Evolutionary conservation across 2,329 filamentous ascomycete genomes (phyloP).

Genomic region (Ramularia collo-cygni): DNA sequence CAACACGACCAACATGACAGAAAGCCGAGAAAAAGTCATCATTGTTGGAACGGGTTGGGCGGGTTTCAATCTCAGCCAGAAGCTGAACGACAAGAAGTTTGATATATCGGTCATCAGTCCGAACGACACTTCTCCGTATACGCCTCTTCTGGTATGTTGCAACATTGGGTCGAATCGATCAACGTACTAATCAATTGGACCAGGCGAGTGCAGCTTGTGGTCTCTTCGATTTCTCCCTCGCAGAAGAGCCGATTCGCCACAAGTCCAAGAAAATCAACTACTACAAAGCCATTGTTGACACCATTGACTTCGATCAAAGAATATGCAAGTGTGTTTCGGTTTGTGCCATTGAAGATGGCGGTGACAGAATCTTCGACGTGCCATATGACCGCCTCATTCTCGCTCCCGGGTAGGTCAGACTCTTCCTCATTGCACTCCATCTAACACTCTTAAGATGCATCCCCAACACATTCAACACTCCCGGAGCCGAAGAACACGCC

Average conservation of each 20-base stretch:
- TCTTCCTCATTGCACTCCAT: not conserved
- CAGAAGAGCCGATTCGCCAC: slow-evolving; percentile 39
- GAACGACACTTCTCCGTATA: slow-evolving; percentile 37
- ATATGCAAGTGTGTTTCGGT: slow-evolving; percentile 31
- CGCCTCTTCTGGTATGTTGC: slow-evolving; percentile 32
- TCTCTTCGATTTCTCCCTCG: slow-evolving; percentile 40
- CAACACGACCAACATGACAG: not conserved
- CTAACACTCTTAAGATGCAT: slow-evolving; percentile 7
- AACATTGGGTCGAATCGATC: no score
- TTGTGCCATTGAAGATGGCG: slow-evolving; percentile 24
- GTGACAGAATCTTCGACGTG: slow-evolving; percentile 31
- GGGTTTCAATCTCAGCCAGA: slow-evolving; percentile 34
- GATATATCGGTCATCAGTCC: slow-evolving; percentile 38
- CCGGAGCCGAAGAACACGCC: slow-evolving; percentile 16
- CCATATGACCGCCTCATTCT: slow-evolving; percentile 37
- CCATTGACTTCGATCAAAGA: slow-evolving; percentile 33
- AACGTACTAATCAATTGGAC: no score
- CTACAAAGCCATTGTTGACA: slow-evolving; percentile 29
- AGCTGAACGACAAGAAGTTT: slow-evolving; percentile 32
- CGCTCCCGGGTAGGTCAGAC: slow-evolving; percentile 33
- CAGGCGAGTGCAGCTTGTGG: slow-evolving; percentile 38
- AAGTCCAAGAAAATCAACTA: slow-evolving; percentile 26
- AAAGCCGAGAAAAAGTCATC: slow-evolving; percentile 14
- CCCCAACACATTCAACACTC: slow-evolving; percentile 18
- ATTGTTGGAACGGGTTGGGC: slow-evolving; percentile 38